Evolutionary conservation across 805 yeast species (phyloP).

Genomic region (Metschnikowia baotianmanensis): DNA sequence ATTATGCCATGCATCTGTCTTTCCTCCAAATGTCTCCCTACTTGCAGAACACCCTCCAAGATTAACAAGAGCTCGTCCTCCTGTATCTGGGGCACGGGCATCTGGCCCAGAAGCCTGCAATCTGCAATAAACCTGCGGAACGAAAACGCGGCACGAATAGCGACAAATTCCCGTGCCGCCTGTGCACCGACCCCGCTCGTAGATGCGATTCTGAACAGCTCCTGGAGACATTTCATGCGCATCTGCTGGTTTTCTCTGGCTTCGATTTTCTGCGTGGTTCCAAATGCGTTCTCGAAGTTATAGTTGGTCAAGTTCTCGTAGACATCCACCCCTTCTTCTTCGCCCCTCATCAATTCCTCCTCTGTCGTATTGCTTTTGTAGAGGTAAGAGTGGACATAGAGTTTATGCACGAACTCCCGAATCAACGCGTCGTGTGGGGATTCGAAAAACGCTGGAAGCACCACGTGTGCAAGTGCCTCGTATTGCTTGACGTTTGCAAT

Average conservation of each 20-base stretch:
- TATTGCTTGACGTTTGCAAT: slow-evolving; percentile 47
- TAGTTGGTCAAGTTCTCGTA: slow-evolving; percentile 26
- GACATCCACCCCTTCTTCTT: no score
- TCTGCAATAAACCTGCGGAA: slow-evolving; percentile 66
- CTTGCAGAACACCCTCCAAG: slow-evolving; percentile 40
- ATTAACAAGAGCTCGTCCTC: slow-evolving; percentile 55
- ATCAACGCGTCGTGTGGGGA: slow-evolving; percentile 24
- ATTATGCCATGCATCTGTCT: slow-evolving; percentile 4
- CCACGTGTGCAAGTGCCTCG: slow-evolving; percentile 33
- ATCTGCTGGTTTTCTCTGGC: slow-evolving; percentile 45
- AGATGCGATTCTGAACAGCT: slow-evolving; percentile 44
- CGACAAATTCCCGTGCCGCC: slow-evolving; percentile 36
- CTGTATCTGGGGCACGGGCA: slow-evolving; percentile 69
- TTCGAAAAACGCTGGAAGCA: slow-evolving; percentile 40
- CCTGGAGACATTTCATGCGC: slow-evolving; percentile 53
- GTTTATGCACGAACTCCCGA: slow-evolving; percentile 41
- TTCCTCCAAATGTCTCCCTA: slow-evolving; percentile 7
- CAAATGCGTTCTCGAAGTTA: slow-evolving; percentile 51
- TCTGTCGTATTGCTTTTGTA: slow-evolving; percentile 60
- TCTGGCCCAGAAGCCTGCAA: slow-evolving; percentile 51
- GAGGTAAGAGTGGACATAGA: slow-evolving; percentile 60
- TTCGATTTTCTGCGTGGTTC: slow-evolving; percentile 55
- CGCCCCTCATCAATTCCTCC: slow-evolving; percentile 19
- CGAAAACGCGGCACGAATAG: slow-evolving; percentile 57
- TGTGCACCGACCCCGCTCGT: slow-evolving; percentile 9